These are phyloP conservation scores for Paracoccidioides lutzii DNA, from an alignment of 2,329 filamentous ascomycete genomes.

Conservation along the genomic window DNA sequence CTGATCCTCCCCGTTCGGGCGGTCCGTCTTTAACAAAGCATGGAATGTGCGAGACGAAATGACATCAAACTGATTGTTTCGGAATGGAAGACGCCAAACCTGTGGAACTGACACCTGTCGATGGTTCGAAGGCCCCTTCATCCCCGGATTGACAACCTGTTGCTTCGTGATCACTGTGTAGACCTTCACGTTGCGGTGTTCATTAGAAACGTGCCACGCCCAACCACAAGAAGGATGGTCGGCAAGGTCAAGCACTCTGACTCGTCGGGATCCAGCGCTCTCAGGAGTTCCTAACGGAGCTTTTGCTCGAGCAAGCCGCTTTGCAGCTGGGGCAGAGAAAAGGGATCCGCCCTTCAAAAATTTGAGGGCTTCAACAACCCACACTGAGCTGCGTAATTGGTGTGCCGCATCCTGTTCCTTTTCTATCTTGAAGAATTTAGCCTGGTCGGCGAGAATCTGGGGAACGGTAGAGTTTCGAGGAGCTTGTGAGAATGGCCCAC, in stretches of 20 bases:
- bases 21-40: conserved; percentile 58
- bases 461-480: conserved; percentile 54
- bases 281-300: conserved; percentile 14
- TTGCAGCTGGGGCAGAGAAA: conserved; percentile 41
- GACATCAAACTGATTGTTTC: conserved; percentile 75
- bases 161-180: conserved; percentile 75
- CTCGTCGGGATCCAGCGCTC: conserved; percentile 31
- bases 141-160: conserved; percentile 58
- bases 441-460: conserved; percentile 44
- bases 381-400: conserved; percentile 50
- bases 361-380: conserved; percentile 50
- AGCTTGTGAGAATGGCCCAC: conserved; percentile 57
- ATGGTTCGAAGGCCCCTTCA: conserved; percentile 79
- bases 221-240: conserved; percentile 79
- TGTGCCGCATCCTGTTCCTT: conserved; percentile 68
- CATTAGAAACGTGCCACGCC: conserved; percentile 85
- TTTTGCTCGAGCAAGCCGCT: conserved; percentile 21
- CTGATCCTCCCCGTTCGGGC: conserved; percentile 50
- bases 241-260: conserved; percentile 71
- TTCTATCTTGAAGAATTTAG: conserved; percentile 39
- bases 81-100: conserved; percentile 72
- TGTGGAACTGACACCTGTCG: conserved; percentile 65
- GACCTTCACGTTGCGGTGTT: conserved; percentile 73
- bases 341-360: conserved; percentile 49
- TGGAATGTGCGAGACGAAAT: conserved; percentile 82